Evolutionary conservation across 2,329 filamentous ascomycete genomes (phyloP).

Genomic region (Phaeosphaeriaceae sp.): DNA sequence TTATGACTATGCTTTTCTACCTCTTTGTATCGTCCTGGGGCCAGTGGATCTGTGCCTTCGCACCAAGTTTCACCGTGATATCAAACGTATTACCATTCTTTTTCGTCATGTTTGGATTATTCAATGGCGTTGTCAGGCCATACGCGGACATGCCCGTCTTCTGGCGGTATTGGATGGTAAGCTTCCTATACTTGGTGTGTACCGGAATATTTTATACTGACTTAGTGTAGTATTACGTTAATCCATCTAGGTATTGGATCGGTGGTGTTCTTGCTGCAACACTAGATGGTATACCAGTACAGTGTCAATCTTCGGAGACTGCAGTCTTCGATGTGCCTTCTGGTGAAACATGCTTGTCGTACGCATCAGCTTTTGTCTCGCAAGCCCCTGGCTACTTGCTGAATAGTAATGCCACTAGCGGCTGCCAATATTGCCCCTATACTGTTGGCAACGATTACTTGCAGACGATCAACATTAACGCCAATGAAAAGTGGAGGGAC

Average conservation of each 20-base stretch:
- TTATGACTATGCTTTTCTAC: slow-evolving; percentile 81
- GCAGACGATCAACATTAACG: slow-evolving; percentile 60
- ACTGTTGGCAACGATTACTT: slow-evolving; percentile 71
- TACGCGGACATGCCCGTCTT: slow-evolving; percentile 70
- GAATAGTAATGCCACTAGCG: slow-evolving; percentile 62
- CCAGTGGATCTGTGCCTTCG: slow-evolving; percentile 85
- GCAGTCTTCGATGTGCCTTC: slow-evolving; percentile 70
- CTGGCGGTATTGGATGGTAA: slow-evolving; percentile 76
- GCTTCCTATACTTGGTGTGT: slow-evolving; percentile 60
- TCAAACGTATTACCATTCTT: slow-evolving; percentile 77
- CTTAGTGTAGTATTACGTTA: slow-evolving; percentile 70
- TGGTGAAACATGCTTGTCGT: slow-evolving; percentile 68
- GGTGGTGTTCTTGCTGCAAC: slow-evolving; percentile 71
- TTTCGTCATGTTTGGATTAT: slow-evolving; percentile 77
- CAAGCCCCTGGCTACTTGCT: slow-evolving; percentile 67
- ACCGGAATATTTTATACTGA: slow-evolving; percentile 41
- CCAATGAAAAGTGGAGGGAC: slow-evolving; percentile 71
- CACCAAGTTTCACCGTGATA: slow-evolving; percentile 79
- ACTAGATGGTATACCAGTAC: slow-evolving; percentile 57
- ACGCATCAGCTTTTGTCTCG: slow-evolving; percentile 66
- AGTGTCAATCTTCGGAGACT: slow-evolving; percentile 60
- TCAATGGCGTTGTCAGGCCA: slow-evolving; percentile 78
- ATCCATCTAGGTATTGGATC: slow-evolving; percentile 75
- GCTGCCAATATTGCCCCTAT: slow-evolving; percentile 76
- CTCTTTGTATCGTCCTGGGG: slow-evolving; percentile 78